phyloP scores from a whole-genome alignment of 768 basidiomycete species.

The Calocera cornea region DNA sequence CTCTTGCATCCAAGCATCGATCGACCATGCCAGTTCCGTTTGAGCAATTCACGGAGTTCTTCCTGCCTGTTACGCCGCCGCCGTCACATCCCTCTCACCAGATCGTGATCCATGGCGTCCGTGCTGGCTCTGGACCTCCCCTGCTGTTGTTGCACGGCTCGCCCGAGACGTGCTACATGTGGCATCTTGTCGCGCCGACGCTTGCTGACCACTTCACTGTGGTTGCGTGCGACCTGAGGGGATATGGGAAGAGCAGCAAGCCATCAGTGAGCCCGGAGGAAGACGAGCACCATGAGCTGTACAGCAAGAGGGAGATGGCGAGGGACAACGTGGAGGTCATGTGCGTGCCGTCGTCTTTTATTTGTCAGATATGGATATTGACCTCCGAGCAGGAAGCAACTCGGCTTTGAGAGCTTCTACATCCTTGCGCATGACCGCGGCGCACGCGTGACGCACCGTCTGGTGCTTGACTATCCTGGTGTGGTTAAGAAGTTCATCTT shows the following conservation, averaged over 20 bases:
- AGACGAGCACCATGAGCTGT: conserved; percentile 17
- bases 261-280: conserved; percentile 14
- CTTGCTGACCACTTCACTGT: conserved; percentile 17
- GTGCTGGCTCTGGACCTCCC: conserved; percentile 10
- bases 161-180: conserved; percentile 19
- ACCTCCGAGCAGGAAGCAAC: conserved; percentile 14
- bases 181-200: conserved; percentile 15
- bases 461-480: conserved; percentile 20
- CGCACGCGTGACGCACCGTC: conserved; percentile 22
- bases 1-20: too few relatives aligned
- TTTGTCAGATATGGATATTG: background rate
- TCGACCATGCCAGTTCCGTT: background rate
- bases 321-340: conserved; percentile 20
- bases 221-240: conserved; percentile 19
- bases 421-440: conserved; percentile 23
- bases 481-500: conserved; percentile 18
- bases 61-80: background rate
- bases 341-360: conserved; percentile 12
- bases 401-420: conserved; percentile 17
- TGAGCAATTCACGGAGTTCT: background rate
- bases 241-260: conserved; percentile 20
- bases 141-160: conserved; percentile 19
- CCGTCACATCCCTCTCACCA: background rate
- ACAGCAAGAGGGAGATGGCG: conserved; percentile 24
- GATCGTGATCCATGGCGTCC: background rate